Evolutionary conservation across 116 monocot species (phyloP).

Genomic region (Phalaenopsis hybrid): DNA sequence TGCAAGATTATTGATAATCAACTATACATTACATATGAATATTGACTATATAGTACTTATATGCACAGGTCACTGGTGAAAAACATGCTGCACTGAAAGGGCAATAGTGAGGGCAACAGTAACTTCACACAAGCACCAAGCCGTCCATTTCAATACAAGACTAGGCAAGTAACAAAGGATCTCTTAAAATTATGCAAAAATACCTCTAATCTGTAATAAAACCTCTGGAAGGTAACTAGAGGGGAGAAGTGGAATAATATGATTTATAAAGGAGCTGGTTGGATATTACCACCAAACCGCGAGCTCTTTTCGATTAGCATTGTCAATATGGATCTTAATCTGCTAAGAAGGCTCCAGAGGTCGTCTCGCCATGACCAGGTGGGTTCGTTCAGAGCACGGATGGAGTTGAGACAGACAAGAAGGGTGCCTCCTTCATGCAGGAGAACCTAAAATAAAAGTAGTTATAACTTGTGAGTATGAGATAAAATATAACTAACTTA

Average conservation of each 20-base stretch:
- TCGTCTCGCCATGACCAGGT: conserved; percentile 77
- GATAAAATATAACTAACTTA: neutral
- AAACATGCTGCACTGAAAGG: neutral
- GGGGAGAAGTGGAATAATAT: neutral
- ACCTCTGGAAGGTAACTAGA: neutral
- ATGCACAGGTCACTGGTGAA: neutral
- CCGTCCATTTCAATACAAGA: neutral
- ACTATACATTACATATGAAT: neutral
- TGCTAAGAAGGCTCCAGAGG: conserved; percentile 24
- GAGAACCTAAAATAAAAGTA: conserved; percentile 52
- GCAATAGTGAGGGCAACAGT: too few relatives aligned
- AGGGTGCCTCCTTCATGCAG: conserved; percentile 98
- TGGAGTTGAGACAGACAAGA: conserved; percentile 90
- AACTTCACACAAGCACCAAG: neutral
- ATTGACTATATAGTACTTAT: neutral
- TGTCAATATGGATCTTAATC: conserved; percentile 19
- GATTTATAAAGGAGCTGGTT: conserved; percentile 27
- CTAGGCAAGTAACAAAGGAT: neutral
- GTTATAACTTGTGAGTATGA: neutral
- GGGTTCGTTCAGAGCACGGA: conserved; percentile 76
- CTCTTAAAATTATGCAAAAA: neutral
- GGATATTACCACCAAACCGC: conserved; percentile 14
- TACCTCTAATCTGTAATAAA: neutral
- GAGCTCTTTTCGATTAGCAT: conserved; percentile 12
- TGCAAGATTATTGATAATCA: neutral